These are phyloP conservation scores for Trichoderma reesei DNA, from an alignment of 495 filamentous ascomycete genomes.

Conservation along the genomic window DNA sequence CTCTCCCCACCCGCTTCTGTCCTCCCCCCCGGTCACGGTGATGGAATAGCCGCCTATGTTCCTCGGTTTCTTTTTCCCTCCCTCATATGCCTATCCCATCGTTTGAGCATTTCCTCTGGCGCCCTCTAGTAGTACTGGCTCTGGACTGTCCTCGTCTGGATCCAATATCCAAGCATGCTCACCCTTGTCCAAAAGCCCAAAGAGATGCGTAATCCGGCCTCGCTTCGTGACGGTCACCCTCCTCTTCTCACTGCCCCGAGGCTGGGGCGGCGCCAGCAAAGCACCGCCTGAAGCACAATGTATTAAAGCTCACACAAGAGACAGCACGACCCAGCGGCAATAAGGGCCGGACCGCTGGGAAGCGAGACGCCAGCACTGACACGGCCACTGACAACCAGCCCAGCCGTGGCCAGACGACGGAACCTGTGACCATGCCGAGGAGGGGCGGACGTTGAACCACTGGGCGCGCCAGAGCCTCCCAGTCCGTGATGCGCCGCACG, in stretches of 20 bases:
- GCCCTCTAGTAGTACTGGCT: too few species aligned
- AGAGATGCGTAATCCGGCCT: background rate
- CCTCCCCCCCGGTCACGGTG: background rate
- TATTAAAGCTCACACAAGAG: background rate
- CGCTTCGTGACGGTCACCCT: background rate
- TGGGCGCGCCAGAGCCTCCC: background rate
- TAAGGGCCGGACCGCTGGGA: background rate
- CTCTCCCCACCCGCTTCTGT: background rate
- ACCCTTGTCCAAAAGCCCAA: too few species aligned
- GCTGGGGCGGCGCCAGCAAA: background rate
- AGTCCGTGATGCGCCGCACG: background rate
- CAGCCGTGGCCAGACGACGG: too few species aligned
- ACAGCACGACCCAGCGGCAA: background rate
- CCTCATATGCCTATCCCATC: too few species aligned
- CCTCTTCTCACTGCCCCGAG: background rate
- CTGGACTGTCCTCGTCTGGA: too few species aligned
- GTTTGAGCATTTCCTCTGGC: too few species aligned
- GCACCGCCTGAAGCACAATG: background rate
- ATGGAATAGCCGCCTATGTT: background rate
- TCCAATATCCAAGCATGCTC: too few species aligned
- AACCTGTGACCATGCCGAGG: background rate
- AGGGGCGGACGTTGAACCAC: background rate
- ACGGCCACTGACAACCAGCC: background rate
- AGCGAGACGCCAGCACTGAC: constrained; percentile 3
- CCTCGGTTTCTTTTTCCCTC: too few species aligned